A percentile compares a stretch with the other conserved stretches of the same genome.
These are phyloP conservation scores for Eurotiales sp. DNA, from an alignment of 2,329 filamentous ascomycete species.

Conservation along the genomic window DNA sequence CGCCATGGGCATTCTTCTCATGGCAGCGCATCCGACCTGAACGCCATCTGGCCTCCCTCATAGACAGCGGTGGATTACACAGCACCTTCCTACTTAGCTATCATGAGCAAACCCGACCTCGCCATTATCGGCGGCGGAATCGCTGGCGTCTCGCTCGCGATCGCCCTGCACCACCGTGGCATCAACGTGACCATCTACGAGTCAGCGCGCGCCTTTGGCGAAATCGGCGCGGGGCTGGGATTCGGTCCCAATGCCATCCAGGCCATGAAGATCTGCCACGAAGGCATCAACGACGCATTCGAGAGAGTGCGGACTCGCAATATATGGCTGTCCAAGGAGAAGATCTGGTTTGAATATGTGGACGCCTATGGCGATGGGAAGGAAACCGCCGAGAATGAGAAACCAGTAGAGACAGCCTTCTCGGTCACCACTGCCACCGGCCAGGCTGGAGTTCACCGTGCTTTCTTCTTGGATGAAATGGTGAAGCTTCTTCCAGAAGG, in stretches of 20 bases:
- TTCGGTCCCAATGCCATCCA: slow-evolving; percentile 11
- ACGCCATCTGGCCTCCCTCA: too few species aligned
- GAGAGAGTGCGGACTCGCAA: slow-evolving; percentile 10
- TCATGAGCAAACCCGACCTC: slow-evolving; percentile 17
- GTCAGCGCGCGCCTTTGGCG: slow-evolving; percentile 19
- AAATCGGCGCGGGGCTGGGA: slow-evolving; percentile 19
- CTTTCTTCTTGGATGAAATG: slow-evolving; percentile 14
- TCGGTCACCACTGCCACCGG: background rate
- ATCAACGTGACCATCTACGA: slow-evolving; percentile 19
- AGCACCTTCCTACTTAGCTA: too few species aligned
- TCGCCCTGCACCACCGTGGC: slow-evolving; percentile 31
- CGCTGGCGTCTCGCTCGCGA: slow-evolving; percentile 34
- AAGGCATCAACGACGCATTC: slow-evolving; percentile 8
- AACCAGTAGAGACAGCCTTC: background rate
- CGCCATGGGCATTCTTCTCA: too few species aligned
- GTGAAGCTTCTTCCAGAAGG: slow-evolving; percentile 10
- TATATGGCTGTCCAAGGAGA: slow-evolving; percentile 7
- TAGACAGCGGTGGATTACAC: too few species aligned
- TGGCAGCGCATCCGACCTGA: too few species aligned
- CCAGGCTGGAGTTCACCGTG: slow-evolving; percentile 14
- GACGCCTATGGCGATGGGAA: slow-evolving; percentile 2
- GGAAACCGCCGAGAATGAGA: background rate
- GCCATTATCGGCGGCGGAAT: slow-evolving; percentile 41
- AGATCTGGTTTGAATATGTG: slow-evolving; percentile 9
- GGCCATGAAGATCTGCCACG: slow-evolving; percentile 10